These are phyloP conservation scores for Kodamaea alishanica DNA, from an alignment of 1,139 yeast species.

Conservation along the genomic window DNA sequence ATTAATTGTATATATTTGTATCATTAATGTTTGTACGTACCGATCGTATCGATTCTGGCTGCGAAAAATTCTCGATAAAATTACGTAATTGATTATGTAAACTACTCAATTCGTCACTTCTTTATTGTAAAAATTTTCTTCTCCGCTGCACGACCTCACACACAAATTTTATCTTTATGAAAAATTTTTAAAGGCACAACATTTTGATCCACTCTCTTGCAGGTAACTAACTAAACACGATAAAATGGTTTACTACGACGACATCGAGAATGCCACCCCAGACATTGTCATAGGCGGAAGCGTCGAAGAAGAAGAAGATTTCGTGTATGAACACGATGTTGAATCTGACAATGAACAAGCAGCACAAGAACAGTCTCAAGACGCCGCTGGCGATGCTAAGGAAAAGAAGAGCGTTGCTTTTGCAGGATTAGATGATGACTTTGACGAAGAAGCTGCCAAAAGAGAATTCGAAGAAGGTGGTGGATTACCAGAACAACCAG, in stretches of 20 bases:
- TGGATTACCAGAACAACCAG: slow-evolving; percentile 95
- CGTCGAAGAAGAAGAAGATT: slow-evolving; percentile 42
- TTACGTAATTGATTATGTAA: background rate
- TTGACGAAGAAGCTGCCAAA: slow-evolving; percentile 63
- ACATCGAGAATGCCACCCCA: slow-evolving; percentile 81
- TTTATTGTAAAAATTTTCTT: background rate
- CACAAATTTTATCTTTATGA: slow-evolving; percentile 11
- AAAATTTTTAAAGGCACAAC: slow-evolving; percentile 15
- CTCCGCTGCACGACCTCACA: slow-evolving; percentile 7
- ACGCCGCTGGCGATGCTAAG: slow-evolving; percentile 32
- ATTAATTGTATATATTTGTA: slow-evolving; percentile 10
- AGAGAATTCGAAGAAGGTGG: slow-evolving; percentile 97
- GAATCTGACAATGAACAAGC: slow-evolving; percentile 45
- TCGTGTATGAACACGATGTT: slow-evolving; percentile 41
- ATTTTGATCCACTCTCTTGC: background rate
- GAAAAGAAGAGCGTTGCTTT: slow-evolving; percentile 80
- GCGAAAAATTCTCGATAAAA: background rate
- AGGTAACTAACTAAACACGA: background rate
- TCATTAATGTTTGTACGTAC: slow-evolving; percentile 1
- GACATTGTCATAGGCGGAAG: slow-evolving; percentile 80
- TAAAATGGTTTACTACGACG: slow-evolving; percentile 49
- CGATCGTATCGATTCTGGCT: background rate
- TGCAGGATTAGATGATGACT: slow-evolving; percentile 68
- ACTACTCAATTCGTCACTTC: too few species aligned
- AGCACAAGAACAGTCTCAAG: slow-evolving; percentile 19